Base-by-base conservation (phyloP, 176 grass and related monocot genomes). In the Chloris gayana region DNA sequence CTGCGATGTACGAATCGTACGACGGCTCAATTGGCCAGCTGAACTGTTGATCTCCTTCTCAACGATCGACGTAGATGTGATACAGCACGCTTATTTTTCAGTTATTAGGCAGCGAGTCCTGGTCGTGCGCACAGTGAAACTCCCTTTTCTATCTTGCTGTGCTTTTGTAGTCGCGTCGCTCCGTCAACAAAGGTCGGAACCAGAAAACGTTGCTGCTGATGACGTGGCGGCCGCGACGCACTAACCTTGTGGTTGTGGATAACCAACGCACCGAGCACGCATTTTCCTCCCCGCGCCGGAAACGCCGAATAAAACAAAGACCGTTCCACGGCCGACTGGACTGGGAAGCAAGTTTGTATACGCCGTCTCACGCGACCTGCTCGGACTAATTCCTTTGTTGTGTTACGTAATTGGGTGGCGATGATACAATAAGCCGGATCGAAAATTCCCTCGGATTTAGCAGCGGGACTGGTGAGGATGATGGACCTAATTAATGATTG, bases 171-270 rank as follows among this genome's bases (percentile, higher is more conserved):
- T 22, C 25, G 79, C 41, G 26, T 30, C 53, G 42, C 72, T 54
- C 50, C 58, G 75, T 74, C 69, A 15, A 49, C 60, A 4, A 84
- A 75, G 31, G 69, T 10, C 39, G 19, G 30, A 37, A 27, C 63
- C 2, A 66, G 30, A 37, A 57, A 14, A 17, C 58, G 26, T 24
- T 60, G 32, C 60, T 79, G 75, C 1, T 22, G 4, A 58, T 9
- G 24, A 88, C 81, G 76, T 80, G 70, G 64, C 67, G 12, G 6
- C 60, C 34, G 70, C 41, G 1, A n/a, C 19, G 29, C 19, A 13
- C 14, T 21, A 45, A 56, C 61, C 51, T 64, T 45, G 54, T 33
- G 70, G 77, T 64, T 45, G 54, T 33, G 70, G 77, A 76, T 85
- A 76, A 84, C 74, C 54, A 78, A 62, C n/a, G n/a, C 14, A 69